Evolutionary conservation across 2,329 filamentous ascomycete species (phyloP), one percentile per base, ranked within the genome.

Genomic region (Trichothecium sympodiale): DNA sequence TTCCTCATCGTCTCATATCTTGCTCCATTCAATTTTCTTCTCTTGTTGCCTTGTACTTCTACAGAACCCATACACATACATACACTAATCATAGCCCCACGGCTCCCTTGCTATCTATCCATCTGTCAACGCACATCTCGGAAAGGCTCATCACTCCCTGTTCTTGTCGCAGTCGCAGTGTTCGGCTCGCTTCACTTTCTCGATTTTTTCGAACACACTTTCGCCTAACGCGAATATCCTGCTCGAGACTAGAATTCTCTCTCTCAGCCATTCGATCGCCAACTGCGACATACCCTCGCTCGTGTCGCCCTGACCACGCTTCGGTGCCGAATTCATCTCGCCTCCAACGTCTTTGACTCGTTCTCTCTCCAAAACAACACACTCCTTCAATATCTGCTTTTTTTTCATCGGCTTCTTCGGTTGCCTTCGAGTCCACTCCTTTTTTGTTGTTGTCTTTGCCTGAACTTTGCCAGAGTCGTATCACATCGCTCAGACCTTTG

Each of bases 311-410:
- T 31, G 33, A 42, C 49, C 52, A 52, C 52, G 46, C 52, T 41
- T 43, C 43, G 54, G 55, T 58, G 48, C 47, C 53, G 54, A 54
- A 41, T 40, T 35, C 41, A 45, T 49, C 41, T 52, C 50, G 47
- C 45, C 48, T 53, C 45, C 25, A 37, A 23, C 16, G 46, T 51
- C 44, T 46, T 42, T 41, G 41, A 48, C 45, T 36, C 31, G 34
- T 23, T 32, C n/a, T 17, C 5, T 17, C 30, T 6, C 29, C 6
- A 31, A 16, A 17, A 37, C 15, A 45, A 41, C 40, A 43, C 41
- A 49, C 52, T 47, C 49, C 50, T 51, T 52, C 46, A 53, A 54
- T 52, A 52, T 38, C 43, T n/a, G n/a, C 42, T 47, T 41, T 32
- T 38, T 17, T 13, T 30, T 17, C 8, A 14, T n/a, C 15, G 28